A percentile compares a stretch with the other conserved stretches of the same genome.
phyloP scores from a whole-genome alignment of 345 rosid genomes.

The Nasturtium officinale region DNA sequence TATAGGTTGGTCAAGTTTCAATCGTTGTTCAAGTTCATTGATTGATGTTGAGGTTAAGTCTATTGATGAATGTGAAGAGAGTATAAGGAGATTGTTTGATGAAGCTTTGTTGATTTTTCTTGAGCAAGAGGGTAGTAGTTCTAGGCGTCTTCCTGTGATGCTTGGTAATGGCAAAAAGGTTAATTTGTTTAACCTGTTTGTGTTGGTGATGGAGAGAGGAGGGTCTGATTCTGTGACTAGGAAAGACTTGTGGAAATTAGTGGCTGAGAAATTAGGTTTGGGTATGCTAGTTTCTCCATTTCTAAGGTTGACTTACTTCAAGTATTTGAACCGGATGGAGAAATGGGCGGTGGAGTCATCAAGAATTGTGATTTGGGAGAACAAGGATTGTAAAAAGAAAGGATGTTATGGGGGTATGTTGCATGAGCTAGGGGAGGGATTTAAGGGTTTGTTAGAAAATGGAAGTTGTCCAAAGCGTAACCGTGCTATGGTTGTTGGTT shows the following conservation, averaged over 20 bases:
- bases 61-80: conserved; percentile 42
- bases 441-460: conserved; percentile 48
- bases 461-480: conserved; percentile 35
- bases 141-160: conserved; percentile 55
- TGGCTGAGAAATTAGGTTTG: conserved; percentile 57
- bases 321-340: conserved; percentile 62
- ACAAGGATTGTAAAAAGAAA: conserved; percentile 30
- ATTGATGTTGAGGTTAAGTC: conserved; percentile 34
- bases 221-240: conserved; percentile 59
- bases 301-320: conserved; percentile 55
- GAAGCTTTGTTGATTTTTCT: conserved; percentile 53
- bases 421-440: conserved; percentile 51
- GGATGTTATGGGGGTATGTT: conserved; percentile 40
- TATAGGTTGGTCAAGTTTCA: conserved; percentile 52
- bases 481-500: conserved; percentile 34
- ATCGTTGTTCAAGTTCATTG: conserved; percentile 41
- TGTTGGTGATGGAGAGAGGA: conserved; percentile 59
- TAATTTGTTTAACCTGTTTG: conserved; percentile 70
- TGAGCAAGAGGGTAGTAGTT: conserved; percentile 53
- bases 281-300: conserved; percentile 45
- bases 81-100: conserved; percentile 55
- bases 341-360: conserved; percentile 46
- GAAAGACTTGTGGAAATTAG: conserved; percentile 58
- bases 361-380: conserved; percentile 35
- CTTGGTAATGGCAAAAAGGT: conserved; percentile 52